Evolutionary conservation across 257 asterid species (phyloP), one percentile per base, ranked within the genome.

Genomic region (Primulina huaijiensis): DNA sequence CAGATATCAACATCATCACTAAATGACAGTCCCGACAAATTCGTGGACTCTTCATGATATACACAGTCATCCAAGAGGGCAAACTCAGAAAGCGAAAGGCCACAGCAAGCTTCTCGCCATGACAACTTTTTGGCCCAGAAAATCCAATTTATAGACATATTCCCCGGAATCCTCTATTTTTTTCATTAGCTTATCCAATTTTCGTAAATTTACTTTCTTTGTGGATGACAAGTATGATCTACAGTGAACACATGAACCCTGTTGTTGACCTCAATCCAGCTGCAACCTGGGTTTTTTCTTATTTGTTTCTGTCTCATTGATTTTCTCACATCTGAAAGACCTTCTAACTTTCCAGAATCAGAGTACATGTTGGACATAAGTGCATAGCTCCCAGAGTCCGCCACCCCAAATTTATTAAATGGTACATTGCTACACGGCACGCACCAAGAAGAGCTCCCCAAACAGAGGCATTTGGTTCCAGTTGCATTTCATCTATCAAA

Each of bases 401-500:
- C 71, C 40, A 17, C 74, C 68, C 77, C 23, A 72, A 31, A 6
- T 68, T 62, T 50, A 37, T 30, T 19, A 77, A 76, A 62, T 72
- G 50, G 61, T 65, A 72, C 34, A 72, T 17, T 20, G 72, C 77
- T 37, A 67, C 61, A 31, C 60, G 65, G 21, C 70, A 61, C 8
- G 73, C 80, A 55, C 72, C 74, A 38, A 71, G 60, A 35, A 16
- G 81, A 16, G 81, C 77, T 33, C 77, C 77, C 81, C 81, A 77
- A 56, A 77, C 77, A 27, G 70, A 70, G 43, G 71, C 77, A 77
- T 68, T 74, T 52, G 81, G 74, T 62, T 72, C 63, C 71, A 77
- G 35, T 10, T 68, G 72, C 77, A 77, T 77, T 30, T 65, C 60
- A 35, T 55, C 17, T 10, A 77, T 70, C 38, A 77, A 60, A 43